A percentile compares a stretch with the other conserved stretches of the same genome.
phyloP scores from a whole-genome alignment of 805 yeast genomes.

The Metschnikowia proteae region DNA sequence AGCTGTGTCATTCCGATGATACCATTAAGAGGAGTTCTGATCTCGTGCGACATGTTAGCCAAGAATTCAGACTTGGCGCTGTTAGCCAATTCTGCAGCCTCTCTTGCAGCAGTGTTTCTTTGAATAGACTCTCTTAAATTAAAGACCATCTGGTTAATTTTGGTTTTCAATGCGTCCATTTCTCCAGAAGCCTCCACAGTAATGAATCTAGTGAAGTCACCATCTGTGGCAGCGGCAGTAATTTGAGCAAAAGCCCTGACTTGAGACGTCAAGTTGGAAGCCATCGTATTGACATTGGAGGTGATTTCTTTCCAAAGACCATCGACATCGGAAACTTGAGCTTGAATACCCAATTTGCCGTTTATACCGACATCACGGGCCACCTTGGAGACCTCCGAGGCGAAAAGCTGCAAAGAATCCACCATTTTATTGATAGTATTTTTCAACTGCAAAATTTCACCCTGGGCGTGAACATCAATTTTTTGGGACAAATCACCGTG shows the following conservation, averaged over 20 bases:
- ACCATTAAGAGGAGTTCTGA: slow-evolving; percentile 90
- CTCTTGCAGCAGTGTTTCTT: slow-evolving; percentile 89
- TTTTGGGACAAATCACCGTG: slow-evolving; percentile 84
- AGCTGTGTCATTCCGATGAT: slow-evolving; percentile 90
- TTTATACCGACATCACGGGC: slow-evolving; percentile 93
- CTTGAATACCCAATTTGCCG: slow-evolving; percentile 89
- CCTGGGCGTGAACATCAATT: slow-evolving; percentile 86
- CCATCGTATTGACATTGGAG: slow-evolving; percentile 90
- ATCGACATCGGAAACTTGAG: slow-evolving; percentile 86
- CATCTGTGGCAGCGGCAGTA: slow-evolving; percentile 92
- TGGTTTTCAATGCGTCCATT: slow-evolving; percentile 69
- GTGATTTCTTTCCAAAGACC: slow-evolving; percentile 92
- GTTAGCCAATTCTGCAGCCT: slow-evolving; percentile 89
- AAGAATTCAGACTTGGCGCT: slow-evolving; percentile 85
- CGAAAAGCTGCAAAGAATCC: slow-evolving; percentile 83
- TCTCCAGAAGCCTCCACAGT: slow-evolving; percentile 92
- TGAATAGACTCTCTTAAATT: slow-evolving; percentile 85
- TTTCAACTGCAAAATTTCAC: slow-evolving; percentile 82
- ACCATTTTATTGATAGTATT: slow-evolving; percentile 90
- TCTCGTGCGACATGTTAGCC: slow-evolving; percentile 82
- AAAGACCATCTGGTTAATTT: slow-evolving; percentile 59
- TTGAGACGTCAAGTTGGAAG: slow-evolving; percentile 87
- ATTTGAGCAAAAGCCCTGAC: slow-evolving; percentile 92
- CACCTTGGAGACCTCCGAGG: slow-evolving; percentile 82
- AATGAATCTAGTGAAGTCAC: slow-evolving; percentile 84